Conservation (phyloP, 2,329 filamentous ascomycete genomes). For the Fusarium subglutinans region DNA sequence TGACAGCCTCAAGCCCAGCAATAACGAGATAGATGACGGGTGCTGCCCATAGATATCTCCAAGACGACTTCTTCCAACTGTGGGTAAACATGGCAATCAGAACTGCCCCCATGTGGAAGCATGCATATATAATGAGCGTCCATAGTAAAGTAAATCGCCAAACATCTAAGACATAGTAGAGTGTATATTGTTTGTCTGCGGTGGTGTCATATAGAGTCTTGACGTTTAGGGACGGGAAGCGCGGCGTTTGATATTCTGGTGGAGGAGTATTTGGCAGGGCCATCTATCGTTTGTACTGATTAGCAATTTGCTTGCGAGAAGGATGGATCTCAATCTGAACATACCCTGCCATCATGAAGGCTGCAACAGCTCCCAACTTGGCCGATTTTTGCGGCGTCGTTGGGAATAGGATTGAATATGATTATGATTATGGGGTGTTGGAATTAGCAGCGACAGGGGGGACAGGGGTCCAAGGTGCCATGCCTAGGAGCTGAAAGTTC, state of each 20-base stretch:
- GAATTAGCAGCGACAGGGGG: conserved; percentile 32
- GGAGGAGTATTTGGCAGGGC: conserved; percentile 49
- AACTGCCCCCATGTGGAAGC: conserved; percentile 78
- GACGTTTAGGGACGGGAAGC: conserved; percentile 86
- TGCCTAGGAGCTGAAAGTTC: conserved; percentile 9
- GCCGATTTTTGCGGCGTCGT: conserved; percentile 8
- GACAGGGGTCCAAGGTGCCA: background rate
- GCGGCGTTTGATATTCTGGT: conserved; percentile 69
- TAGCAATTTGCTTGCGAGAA: background rate
- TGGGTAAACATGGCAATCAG: conserved; percentile 78
- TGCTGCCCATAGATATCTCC: conserved; percentile 75
- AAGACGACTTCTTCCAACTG: conserved; percentile 63
- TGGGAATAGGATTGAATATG: conserved; percentile 6
- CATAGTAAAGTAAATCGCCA: conserved; percentile 89
- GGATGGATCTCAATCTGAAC: background rate
- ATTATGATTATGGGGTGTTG: conserved; percentile 23
- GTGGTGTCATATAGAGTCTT: conserved; percentile 60
- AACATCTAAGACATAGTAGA: conserved; percentile 80
- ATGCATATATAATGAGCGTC: conserved; percentile 82
- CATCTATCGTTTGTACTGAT: conserved; percentile 35
- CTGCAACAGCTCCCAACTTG: conserved; percentile 1
- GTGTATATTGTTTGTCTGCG: conserved; percentile 59
- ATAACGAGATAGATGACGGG: conserved; percentile 76
- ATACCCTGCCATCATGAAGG: conserved; percentile 40
- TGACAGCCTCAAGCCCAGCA: conserved; percentile 77